Base-by-base conservation (phyloP, 495 filamentous ascomycete species). In the Tuber umbilicatum region DNA sequence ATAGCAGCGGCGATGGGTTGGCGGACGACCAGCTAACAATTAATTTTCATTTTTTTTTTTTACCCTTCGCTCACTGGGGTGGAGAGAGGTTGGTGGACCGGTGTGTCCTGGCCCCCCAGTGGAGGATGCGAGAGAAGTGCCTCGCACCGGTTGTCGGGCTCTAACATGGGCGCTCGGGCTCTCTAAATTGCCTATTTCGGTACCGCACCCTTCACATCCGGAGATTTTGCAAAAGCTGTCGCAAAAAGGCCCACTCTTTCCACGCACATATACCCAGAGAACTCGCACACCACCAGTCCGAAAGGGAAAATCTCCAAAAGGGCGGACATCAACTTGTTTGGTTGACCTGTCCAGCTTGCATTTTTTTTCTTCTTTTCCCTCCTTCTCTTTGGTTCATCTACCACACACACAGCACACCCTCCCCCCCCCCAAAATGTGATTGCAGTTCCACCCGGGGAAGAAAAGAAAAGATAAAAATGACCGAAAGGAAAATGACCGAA, bases 231-330 rank as follows among this genome's bases (percentile, higher is more conserved):
- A 35, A 35, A 35, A 64, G 14, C 31, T 17, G 10, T 31, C 55
- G 12, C n/a, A 64, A 64, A 31, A 16, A 64, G 2, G 9, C 47
- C 47, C 21, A n/a, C 47, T 47, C 45, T 21, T 47, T 23, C 45
- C 19, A 60, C 9, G 2, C 47, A n/a, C 47, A 60, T 23, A 10
- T n/a, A 64, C 55, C 55, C 55, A 64, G 50, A 10, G n/a, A 60
- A 64, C 55, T 31, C 55, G 5, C 55, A 64, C 55, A 64, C 55
- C 27, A 35, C 55, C 1, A 5, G 2, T 14, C 10, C 0, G 16
- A 16, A 64, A 64, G 55, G 55, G 55, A 64, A 64, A 64, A 64
- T 64, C 12, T 64, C 55, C 55, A 64, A 64, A 64, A 64, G 55
- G 55, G 55, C 55, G 55, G 55, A 64, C n/a, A 31, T 31, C 27